Evolutionary conservation across 2,329 filamentous ascomycete species (phyloP), one percentile per base, ranked within the genome.

Genomic region (Aureobasidium subglaciale): DNA sequence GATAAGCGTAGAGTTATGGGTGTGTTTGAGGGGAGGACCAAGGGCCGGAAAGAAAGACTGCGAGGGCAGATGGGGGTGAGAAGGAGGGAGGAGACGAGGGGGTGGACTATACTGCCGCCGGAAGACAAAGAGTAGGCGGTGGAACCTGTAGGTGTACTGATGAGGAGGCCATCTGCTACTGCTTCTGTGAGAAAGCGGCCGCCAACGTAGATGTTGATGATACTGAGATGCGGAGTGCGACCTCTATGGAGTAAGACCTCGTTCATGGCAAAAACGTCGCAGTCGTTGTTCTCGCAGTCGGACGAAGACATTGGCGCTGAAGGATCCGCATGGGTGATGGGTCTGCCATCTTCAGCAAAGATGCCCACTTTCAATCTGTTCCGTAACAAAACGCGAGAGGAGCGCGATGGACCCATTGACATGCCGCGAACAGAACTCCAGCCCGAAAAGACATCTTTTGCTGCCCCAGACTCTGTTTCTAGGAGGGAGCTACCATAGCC

Each of bases 51-150:
- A 59, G 87, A 93, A 6, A 99, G 79, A 64, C 88, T 95, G 57
- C 93, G 84, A 0, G 93, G 89, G 67, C 91, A 96, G 66, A 99
- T 96, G 22, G 93, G 91, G 0, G 93, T 99, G 56, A 99, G 81
- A 24, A 96, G 82, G 13, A 97, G 79, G 1, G 88, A 89, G 34
- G 88, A 86, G 2, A 97, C 92, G 2, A 96, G 79, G 0, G 93
- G 93, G 68, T 99, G 93, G 37, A 97, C 88, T 63, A 99, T 97
- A 63, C 86, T 88, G 1, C 93, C 93, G 3, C 93, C 93, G 2
- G 87, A 88, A 61, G 87, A 93, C n/a, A 99, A 79, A 58, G 87
- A 93, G 74, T 99, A 99, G 0, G 93, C 93, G 0, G 93, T 99
- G 37, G 88, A 95, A 2, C 93, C 93, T 0, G 93, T 99, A 0